phyloP scores from a whole-genome alignment of 2,329 filamentous ascomycete species.

The Trichoderma sp. region DNA sequence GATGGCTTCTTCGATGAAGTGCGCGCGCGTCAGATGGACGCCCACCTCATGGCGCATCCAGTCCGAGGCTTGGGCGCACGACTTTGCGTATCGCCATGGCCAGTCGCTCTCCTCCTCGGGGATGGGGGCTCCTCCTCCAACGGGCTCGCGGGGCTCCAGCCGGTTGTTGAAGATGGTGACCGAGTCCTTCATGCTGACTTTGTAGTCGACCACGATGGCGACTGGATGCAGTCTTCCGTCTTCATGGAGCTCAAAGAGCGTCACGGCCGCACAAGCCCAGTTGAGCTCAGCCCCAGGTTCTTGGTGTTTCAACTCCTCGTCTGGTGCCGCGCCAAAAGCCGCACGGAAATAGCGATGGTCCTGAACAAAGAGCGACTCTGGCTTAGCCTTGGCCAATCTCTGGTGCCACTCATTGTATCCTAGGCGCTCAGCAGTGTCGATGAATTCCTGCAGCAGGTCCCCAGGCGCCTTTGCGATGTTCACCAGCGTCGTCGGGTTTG shows the following conservation, averaged over 20 bases:
- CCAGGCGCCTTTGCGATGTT: not conserved
- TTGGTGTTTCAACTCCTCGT: not conserved
- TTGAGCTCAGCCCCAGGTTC: not conserved
- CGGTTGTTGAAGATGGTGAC: not conserved
- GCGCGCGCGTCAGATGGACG: slow-evolving; percentile 47
- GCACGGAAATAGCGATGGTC: not conserved
- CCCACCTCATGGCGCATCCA: slow-evolving; percentile 52
- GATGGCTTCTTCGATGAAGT: slow-evolving; percentile 37
- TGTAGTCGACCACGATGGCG: not conserved
- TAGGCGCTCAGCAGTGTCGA: not conserved
- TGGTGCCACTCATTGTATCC: not conserved
- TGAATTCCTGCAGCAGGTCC: not conserved
- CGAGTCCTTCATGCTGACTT: not conserved
- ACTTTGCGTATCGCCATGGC: slow-evolving; percentile 56
- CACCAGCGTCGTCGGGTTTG: not conserved
- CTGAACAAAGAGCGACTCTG: not conserved
- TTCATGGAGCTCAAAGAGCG: not conserved
- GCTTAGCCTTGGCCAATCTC: not conserved
- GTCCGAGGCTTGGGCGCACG: slow-evolving; percentile 49
- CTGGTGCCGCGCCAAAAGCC: not conserved
- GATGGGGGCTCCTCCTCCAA: slow-evolving; percentile 20
- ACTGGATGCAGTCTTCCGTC: not conserved
- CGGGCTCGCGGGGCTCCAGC: not conserved
- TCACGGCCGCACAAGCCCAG: not conserved
- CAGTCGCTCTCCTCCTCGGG: slow-evolving; percentile 45